Evolutionary conservation across 306 rosid genomes (phyloP).

Genomic region (Dryas drummondii): DNA sequence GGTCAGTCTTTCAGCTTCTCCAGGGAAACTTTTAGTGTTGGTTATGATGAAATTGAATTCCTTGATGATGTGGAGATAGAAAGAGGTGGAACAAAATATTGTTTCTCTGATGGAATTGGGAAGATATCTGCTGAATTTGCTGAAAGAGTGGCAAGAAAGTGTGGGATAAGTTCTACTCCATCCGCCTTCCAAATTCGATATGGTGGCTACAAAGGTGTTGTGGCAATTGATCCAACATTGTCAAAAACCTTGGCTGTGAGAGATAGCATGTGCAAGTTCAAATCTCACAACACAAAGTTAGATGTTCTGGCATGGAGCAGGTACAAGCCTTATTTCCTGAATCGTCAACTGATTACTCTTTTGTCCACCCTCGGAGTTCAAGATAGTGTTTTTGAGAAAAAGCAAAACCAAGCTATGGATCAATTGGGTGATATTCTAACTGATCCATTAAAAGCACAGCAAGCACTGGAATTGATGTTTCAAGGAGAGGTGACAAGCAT

Average conservation of each 20-base stretch:
- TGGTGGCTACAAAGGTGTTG: background rate
- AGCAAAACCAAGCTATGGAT: too few species aligned
- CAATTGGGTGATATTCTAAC: too few species aligned
- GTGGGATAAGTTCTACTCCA: constrained; percentile 34
- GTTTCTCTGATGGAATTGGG: constrained; percentile 61
- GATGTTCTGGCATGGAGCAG: too few species aligned
- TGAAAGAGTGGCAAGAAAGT: constrained; percentile 40
- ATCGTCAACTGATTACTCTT: too few species aligned
- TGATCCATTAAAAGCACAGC: too few species aligned
- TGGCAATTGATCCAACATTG: background rate
- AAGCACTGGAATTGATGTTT: too few species aligned
- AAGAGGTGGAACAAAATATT: constrained; percentile 12
- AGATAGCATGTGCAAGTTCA: background rate
- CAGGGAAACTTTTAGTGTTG: constrained; percentile 46
- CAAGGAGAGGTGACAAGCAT: too few species aligned
- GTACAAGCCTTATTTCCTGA: too few species aligned
- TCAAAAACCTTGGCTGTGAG: background rate
- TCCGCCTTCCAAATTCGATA: constrained; percentile 50
- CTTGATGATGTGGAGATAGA: constrained; percentile 34
- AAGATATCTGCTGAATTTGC: constrained; percentile 51
- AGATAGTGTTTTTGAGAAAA: too few species aligned
- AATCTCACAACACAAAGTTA: too few species aligned
- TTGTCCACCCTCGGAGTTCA: too few species aligned
- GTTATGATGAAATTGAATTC: constrained; percentile 32
- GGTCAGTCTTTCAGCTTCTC: constrained; percentile 62